A percentile compares a stretch with the other conserved stretches of the same genome.
Evolutionary conservation across 495 filamentous ascomycete species (phyloP).

Genomic region (Polyplosphaeria fusca): DNA sequence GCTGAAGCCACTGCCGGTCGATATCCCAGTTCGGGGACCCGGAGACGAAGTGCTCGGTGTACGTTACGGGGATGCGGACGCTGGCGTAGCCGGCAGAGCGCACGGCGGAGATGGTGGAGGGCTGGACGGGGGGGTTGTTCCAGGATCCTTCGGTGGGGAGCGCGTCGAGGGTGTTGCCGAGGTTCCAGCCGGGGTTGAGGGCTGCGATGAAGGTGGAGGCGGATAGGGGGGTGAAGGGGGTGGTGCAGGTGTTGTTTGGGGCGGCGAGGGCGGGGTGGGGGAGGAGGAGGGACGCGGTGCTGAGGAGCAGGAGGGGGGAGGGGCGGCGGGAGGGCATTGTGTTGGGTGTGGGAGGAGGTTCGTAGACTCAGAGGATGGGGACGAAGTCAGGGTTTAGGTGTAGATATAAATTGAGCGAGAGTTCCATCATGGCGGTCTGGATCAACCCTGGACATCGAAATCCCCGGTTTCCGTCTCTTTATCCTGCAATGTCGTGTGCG

Average conservation of each 20-base stretch:
- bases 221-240: constrained; percentile 42
- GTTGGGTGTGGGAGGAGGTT: not conserved
- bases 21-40: constrained; percentile 54
- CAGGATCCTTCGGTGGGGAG: constrained; percentile 57
- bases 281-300: too few relatives aligned
- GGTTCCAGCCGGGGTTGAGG: constrained; percentile 48
- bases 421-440: too few relatives aligned
- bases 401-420: too few relatives aligned
- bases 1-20: constrained; percentile 54
- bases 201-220: constrained; percentile 41
- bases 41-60: constrained; percentile 54
- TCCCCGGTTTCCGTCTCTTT: too few relatives aligned
- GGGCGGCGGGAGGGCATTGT: not conserved
- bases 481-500: too few relatives aligned
- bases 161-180: constrained; percentile 58
- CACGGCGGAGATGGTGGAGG: constrained; percentile 50
- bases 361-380: not conserved
- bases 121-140: constrained; percentile 54
- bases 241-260: constrained; percentile 35
- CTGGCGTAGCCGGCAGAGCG: constrained; percentile 57
- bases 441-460: too few relatives aligned
- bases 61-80: constrained; percentile 61
- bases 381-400: too few relatives aligned
- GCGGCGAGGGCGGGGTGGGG: constrained; percentile 1
- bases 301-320: not conserved